Conservation (phyloP, 2,329 filamentous ascomycete genomes). For the Fusarium secorum region DNA sequence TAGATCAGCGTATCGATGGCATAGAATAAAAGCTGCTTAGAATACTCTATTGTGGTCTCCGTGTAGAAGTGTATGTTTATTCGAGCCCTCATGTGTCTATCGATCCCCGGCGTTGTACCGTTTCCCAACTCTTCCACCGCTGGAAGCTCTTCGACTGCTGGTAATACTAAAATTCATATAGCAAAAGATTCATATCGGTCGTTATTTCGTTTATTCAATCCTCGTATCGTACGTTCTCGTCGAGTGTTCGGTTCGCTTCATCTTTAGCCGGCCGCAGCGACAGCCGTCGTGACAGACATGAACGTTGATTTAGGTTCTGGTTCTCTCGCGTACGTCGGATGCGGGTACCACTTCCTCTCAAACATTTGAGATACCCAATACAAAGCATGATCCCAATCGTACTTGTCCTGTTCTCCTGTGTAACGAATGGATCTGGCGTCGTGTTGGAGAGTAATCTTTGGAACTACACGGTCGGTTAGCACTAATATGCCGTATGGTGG, state of each 20-base stretch:
- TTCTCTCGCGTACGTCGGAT: conserved; percentile 44
- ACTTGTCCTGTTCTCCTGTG: conserved; percentile 36
- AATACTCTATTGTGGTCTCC: not conserved
- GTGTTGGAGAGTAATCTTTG: not conserved
- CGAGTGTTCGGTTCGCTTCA: not conserved
- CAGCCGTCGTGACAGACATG: not conserved
- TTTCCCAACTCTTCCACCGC: not conserved
- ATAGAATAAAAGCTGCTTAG: not conserved
- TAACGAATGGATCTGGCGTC: conserved; percentile 17
- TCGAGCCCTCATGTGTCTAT: not conserved
- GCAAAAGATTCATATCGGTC: not conserved
- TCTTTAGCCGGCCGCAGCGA: not conserved
- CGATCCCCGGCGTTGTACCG: not conserved
- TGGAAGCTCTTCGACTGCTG: not conserved
- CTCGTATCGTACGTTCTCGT: not conserved
- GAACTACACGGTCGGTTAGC: conserved; percentile 18
- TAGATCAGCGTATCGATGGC: not conserved
- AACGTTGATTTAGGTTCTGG: not conserved
- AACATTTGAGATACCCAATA: conserved; percentile 59
- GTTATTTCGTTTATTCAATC: not conserved
- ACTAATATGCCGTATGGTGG: not conserved
- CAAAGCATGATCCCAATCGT: conserved; percentile 51
- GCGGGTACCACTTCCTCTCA: conserved; percentile 50
- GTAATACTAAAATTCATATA: not conserved
- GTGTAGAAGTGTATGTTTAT: not conserved